Evolutionary conservation across 2,329 filamentous ascomycete genomes (phyloP).

Genomic region (Hypoxylon sp.): DNA sequence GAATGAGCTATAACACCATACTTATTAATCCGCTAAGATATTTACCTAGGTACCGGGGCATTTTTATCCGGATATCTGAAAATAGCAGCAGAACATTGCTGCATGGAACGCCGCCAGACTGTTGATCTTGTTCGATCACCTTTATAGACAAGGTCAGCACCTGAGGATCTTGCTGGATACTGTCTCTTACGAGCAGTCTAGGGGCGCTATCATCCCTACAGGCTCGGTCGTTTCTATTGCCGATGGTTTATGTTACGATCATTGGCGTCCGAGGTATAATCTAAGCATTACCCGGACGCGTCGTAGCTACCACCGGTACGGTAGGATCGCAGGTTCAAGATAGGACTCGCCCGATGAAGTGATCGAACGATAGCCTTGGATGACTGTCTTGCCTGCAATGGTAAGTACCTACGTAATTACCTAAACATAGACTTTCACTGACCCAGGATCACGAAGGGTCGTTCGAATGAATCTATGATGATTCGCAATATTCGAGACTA

Average conservation of each 20-base stretch:
- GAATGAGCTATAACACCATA: neutral
- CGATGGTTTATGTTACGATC: no score
- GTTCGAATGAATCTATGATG: neutral
- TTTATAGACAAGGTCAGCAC: no score
- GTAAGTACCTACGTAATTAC: no score
- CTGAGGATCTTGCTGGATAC: no score
- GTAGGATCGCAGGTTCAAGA: neutral
- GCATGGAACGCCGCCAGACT: neutral
- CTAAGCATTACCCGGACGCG: no score
- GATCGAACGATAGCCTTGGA: neutral
- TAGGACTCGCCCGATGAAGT: neutral
- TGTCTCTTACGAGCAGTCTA: no score
- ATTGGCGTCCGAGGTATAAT: no score
- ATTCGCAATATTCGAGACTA: neutral
- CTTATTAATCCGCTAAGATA: neutral
- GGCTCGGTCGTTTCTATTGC: no score
- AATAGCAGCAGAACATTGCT: conserved; percentile 15
- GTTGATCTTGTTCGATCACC: neutral
- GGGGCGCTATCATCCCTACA: no score
- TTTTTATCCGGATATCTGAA: conserved; percentile 11
- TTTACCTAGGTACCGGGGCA: neutral
- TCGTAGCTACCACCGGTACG: neutral
- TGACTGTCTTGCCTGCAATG: neutral
- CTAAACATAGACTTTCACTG: no score
- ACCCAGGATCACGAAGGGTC: no score